Conservation (phyloP, 2,329 filamentous ascomycete genomes). For the Raffaelea deltoideospora region DNA sequence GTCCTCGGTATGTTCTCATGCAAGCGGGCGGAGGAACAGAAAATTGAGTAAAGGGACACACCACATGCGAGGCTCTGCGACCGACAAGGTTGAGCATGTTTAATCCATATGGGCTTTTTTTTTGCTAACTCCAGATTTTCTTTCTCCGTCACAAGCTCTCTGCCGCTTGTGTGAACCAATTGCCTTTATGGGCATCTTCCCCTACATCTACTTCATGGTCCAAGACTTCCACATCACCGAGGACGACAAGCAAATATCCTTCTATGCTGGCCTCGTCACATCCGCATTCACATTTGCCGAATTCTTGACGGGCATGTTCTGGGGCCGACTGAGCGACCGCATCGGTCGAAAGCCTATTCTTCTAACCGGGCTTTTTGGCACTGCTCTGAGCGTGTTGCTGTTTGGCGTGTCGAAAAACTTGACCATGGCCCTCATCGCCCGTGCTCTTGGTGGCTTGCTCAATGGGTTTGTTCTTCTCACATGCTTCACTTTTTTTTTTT, state of each 20-base stretch:
- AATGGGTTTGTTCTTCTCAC: conserved; percentile 57
- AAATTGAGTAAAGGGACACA: no score
- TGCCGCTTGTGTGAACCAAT: conserved; percentile 97
- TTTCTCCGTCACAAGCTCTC: conserved; percentile 52
- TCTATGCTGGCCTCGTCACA: conserved; percentile 92
- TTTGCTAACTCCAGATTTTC: conserved; percentile 4
- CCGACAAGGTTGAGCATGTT: no score
- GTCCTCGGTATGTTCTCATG: conserved; percentile 22
- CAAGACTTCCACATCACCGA: conserved; percentile 76
- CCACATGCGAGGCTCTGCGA: no score
- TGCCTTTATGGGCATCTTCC: conserved; percentile 98
- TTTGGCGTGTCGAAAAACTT: conserved; percentile 84
- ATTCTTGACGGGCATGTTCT: conserved; percentile 81
- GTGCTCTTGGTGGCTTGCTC: conserved; percentile 76
- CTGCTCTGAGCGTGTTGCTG: conserved; percentile 77
- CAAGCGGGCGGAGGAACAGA: no score
- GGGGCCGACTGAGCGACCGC: conserved; percentile 83
- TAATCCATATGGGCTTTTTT: no score
- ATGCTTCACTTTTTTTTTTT: not conserved
- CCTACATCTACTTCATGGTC: conserved; percentile 97
- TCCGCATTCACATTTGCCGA: conserved; percentile 94
- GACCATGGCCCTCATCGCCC: conserved; percentile 68
- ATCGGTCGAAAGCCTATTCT: conserved; percentile 88
- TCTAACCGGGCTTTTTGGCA: conserved; percentile 76
- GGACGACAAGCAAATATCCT: conserved; percentile 63